phyloP scores from a whole-genome alignment of 805 yeast genomes.

The Myxozyma nipponensis region DNA sequence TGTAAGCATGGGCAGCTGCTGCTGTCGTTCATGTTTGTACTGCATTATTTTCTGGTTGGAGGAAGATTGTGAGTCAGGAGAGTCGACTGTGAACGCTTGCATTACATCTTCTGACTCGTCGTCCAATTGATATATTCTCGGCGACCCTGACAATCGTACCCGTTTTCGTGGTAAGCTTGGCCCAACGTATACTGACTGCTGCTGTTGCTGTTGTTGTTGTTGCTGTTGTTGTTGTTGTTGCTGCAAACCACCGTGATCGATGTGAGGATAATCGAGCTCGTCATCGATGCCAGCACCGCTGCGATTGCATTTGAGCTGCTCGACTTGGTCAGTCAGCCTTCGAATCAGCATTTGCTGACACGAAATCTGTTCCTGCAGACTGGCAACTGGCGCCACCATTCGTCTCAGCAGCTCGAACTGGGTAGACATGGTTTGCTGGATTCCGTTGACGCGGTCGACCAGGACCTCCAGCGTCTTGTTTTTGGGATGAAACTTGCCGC shows the following conservation, averaged over 20 bases:
- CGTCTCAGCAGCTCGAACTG: not conserved
- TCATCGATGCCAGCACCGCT: not conserved
- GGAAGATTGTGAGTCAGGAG: too few relatives aligned
- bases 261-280: too few relatives aligned
- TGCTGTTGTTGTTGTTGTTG: too few relatives aligned
- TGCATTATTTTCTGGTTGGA: too few relatives aligned
- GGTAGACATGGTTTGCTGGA: not conserved
- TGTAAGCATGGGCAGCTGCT: too few relatives aligned
- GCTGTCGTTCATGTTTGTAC: too few relatives aligned
- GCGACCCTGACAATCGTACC: not conserved
- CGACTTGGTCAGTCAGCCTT: not conserved
- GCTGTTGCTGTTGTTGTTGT: too few relatives aligned
- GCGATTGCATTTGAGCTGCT: not conserved
- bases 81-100: too few relatives aligned
- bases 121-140: not conserved
- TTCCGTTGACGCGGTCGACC: not conserved
- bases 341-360: not conserved
- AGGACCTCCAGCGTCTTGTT: not conserved
- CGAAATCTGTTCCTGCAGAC: not conserved
- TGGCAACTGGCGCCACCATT: not conserved
- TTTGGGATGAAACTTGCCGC: not conserved
- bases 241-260: too few relatives aligned
- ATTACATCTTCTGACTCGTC: not conserved
- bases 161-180: not conserved
- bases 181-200: too few relatives aligned